Evolutionary conservation across 169 alveolate species (phyloP).

Genomic region (Besnoitia besnoiti): DNA sequence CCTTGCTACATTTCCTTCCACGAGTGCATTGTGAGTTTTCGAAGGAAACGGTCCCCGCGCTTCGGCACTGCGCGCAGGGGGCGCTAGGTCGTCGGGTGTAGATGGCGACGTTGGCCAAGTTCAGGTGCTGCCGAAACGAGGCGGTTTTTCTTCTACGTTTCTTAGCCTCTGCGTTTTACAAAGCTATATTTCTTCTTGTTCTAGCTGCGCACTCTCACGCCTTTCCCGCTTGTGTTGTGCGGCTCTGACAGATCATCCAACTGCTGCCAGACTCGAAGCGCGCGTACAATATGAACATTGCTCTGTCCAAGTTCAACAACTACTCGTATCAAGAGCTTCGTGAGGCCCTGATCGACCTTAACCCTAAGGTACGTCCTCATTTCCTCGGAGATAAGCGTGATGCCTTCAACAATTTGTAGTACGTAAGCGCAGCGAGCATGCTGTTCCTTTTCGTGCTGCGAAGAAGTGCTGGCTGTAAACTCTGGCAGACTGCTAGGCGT

Average conservation of each 20-base stretch:
- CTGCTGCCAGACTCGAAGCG: conserved; percentile 91
- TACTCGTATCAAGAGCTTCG: conserved; percentile 88
- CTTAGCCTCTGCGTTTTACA: background rate
- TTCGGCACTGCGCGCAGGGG: too few species aligned
- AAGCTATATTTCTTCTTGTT: background rate
- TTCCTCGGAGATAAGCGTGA: too few species aligned
- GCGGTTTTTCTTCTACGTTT: too few species aligned
- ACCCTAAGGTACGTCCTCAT: conserved; percentile 79
- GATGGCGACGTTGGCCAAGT: too few species aligned
- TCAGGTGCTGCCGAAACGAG: too few species aligned
- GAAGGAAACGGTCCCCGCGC: too few species aligned
- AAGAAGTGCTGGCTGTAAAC: background rate
- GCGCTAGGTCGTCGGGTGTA: too few species aligned
- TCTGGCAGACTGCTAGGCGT: too few species aligned
- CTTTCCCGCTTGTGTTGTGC: conserved; percentile 13
- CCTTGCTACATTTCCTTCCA: too few species aligned
- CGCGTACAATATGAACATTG: conserved; percentile 90
- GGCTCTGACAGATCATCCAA: conserved; percentile 80
- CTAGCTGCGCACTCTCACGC: background rate
- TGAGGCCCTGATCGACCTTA: conserved; percentile 88
- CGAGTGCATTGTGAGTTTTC: too few species aligned
- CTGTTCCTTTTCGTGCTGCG: background rate
- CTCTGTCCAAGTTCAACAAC: conserved; percentile 87
- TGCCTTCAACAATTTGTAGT: too few species aligned
- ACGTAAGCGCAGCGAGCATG: too few species aligned